A percentile compares a stretch with the other conserved stretches of the same genome.
phyloP scores from a whole-genome alignment of 169 alveolate genomes.

The Besnoitia besnoiti region DNA sequence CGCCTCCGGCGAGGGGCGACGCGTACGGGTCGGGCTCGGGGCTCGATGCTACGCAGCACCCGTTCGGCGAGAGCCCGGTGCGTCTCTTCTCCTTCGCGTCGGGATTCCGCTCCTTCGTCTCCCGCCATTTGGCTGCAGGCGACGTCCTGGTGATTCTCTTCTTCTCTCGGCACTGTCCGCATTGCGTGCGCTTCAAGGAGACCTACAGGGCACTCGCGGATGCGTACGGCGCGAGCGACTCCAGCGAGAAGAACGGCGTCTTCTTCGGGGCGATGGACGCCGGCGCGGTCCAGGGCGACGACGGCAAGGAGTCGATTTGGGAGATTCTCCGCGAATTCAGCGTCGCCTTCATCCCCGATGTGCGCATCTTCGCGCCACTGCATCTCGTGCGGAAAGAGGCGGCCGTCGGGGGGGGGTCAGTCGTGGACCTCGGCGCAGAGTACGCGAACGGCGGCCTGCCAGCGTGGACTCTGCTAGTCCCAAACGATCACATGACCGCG shows the following conservation, averaged over 20 bases:
- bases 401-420: neutral
- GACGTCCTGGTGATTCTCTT: neutral
- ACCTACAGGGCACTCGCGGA: neutral
- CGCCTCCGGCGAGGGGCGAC: neutral
- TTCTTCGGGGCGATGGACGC: neutral
- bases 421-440: neutral
- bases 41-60: neutral
- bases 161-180: conserved; percentile 36
- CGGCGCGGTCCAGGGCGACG: neutral
- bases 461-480: neutral
- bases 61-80: conserved; percentile 6
- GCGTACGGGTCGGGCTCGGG: neutral
- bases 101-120: neutral
- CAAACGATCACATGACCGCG: neutral
- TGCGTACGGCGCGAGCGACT: neutral
- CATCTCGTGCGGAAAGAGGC: neutral
- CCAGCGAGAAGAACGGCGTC: neutral
- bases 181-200: conserved; percentile 16
- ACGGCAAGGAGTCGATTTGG: neutral
- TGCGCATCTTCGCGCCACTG: conserved; percentile 17
- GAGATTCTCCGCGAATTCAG: neutral
- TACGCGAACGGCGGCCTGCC: neutral
- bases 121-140: neutral
- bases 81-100: neutral
- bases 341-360: neutral